Evolutionary conservation across 331 rosid genomes (phyloP), one percentile per base, ranked within the genome.

Genomic region (Erythrophleum ivorense): DNA sequence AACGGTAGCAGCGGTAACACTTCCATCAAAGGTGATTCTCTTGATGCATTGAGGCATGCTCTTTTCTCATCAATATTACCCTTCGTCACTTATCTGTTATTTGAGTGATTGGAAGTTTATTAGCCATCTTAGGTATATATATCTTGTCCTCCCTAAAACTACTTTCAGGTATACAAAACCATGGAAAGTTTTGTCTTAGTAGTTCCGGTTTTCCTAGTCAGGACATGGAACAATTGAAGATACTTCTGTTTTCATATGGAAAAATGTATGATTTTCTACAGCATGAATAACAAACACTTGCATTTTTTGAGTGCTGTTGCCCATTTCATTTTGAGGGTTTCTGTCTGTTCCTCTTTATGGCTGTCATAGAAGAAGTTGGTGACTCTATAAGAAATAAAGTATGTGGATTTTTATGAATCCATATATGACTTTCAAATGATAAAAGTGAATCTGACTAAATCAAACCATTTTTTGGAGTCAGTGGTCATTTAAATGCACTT

Each of bases 11-110:
- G 80, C 83, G 15, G 55, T 24, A 24, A 24, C 91, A 62, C 90
- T 80, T 76, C 83, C 92, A 38, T 54, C 80, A 45, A 96, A 90
- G 97, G 99, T 96, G 68, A 45, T 81, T 71, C 67, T 76, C 75
- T 84, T 69, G 70, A 50, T 68, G 33, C 66, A 80, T 33, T 75
- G 73, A 45, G 43, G 50, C 66, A n/a, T 75, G 68, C 59, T 58
- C 29, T 50, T 52, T 67, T 41, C 36, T 64, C 75, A 83, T 57
- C 29, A 45, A 64, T 80, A 38, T 78, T 52, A 7, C 45, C 49
- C 67, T 40, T 77, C 71, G 62, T 46, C 33, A 19, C 65, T 60
- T 58, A 31, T 40, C 54, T 43, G 33, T 41, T 57, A 64, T 24
- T 24, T 63, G 74, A 69, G 5, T 57, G 69, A 43, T 58, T 78